phyloP scores from a whole-genome alignment of 2,329 filamentous ascomycete genomes.

The Sclerotinia glacialis region DNA sequence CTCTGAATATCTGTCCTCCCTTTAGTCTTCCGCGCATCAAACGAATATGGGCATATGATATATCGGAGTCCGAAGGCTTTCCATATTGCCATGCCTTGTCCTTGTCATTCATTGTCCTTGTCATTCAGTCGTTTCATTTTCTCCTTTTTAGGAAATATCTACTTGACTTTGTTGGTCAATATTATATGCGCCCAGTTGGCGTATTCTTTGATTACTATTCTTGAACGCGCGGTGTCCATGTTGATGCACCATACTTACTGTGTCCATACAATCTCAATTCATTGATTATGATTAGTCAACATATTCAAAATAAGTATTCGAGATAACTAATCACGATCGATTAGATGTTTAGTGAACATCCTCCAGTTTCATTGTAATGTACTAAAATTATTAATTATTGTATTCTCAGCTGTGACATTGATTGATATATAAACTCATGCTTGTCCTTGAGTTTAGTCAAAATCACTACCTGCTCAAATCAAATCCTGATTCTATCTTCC shows the following conservation, averaged over 20 bases:
- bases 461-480: background rate
- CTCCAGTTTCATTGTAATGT: background rate
- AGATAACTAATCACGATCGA: no score
- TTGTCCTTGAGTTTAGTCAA: constrained; percentile 43
- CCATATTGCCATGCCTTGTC: background rate
- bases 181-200: background rate
- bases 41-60: background rate
- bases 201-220: constrained; percentile 1
- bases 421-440: constrained; percentile 56
- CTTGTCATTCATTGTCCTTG: no score
- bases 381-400: background rate
- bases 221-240: no score
- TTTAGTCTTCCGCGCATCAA: background rate
- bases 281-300: constrained; percentile 14
- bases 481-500: background rate
- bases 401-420: constrained; percentile 39
- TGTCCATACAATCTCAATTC: background rate
- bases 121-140: background rate
- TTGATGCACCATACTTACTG: background rate
- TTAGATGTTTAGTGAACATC: constrained; percentile 2
- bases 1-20: background rate
- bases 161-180: background rate
- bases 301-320: background rate
- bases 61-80: background rate
- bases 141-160: background rate